A percentile compares a stretch with the other conserved stretches of the same genome.
phyloP scores from a whole-genome alignment of 108 stramenopile genomes.

The Stephanodiscus minutulus region DNA sequence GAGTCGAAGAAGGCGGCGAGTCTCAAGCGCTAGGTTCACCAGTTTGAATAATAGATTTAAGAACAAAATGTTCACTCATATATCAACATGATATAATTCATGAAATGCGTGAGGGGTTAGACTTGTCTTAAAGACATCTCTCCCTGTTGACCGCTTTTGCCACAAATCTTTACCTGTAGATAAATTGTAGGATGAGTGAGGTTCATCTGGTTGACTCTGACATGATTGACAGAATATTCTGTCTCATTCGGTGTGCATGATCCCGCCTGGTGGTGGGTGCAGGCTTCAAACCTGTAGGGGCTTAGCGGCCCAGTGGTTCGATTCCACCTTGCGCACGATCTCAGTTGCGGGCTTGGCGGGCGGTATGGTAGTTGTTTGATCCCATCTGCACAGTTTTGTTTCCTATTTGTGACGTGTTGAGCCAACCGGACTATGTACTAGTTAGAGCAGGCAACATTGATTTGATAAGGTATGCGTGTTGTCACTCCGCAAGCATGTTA shows the following conservation, averaged over 20 bases:
- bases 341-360: too few relatives aligned
- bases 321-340: slow-evolving; percentile 9
- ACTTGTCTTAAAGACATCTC: slow-evolving; percentile 8
- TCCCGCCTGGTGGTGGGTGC: slow-evolving; percentile 11
- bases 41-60: slow-evolving; percentile 5
- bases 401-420: too few relatives aligned
- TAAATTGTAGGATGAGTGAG: background rate
- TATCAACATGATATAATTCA: slow-evolving; percentile 26
- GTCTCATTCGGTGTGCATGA: background rate
- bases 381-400: too few relatives aligned
- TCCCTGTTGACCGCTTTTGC: slow-evolving; percentile 20
- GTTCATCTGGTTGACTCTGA: background rate
- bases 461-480: too few relatives aligned
- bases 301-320: slow-evolving; percentile 13
- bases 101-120: slow-evolving; percentile 45
- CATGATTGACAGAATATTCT: background rate
- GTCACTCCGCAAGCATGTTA: too few relatives aligned
- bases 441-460: too few relatives aligned
- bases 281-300: slow-evolving; percentile 11
- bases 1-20: slow-evolving; percentile 96
- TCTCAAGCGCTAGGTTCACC: slow-evolving; percentile 51
- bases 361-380: too few relatives aligned
- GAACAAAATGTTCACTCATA: slow-evolving; percentile 26
- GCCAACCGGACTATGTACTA: too few relatives aligned
- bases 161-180: background rate